Evolutionary conservation across 495 filamentous ascomycete genomes (phyloP).

Genomic region (Extremus antarcticus): DNA sequence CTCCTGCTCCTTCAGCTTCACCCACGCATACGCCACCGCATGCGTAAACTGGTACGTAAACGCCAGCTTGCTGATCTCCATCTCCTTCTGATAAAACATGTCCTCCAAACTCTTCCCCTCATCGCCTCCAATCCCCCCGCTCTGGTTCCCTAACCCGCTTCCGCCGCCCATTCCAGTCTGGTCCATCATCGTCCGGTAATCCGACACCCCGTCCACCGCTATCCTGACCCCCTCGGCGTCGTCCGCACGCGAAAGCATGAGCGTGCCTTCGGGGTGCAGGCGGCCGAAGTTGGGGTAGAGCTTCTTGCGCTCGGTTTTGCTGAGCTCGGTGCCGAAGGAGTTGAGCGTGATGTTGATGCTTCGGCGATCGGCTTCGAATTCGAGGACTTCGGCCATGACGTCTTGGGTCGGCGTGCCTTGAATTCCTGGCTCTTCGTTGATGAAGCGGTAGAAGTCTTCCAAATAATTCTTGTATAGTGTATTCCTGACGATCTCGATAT

Average conservation of each 20-base stretch:
- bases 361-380: conserved; percentile 91
- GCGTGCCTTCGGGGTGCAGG: conserved; percentile 84
- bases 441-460: conserved; percentile 90
- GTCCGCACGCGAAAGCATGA: conserved; percentile 91
- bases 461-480: conserved; percentile 99
- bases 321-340: conserved; percentile 94
- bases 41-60: conserved; percentile 96
- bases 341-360: conserved; percentile 99
- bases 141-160: conserved; percentile 69
- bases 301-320: conserved; percentile 88
- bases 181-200: conserved; percentile 94
- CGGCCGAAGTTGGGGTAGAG: conserved; percentile 85
- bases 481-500: conserved; percentile 98
- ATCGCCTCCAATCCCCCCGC: conserved; percentile 52
- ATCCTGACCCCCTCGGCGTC: conserved; percentile 87
- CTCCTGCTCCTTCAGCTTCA: conserved; percentile 98
- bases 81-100: conserved; percentile 98
- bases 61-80: conserved; percentile 89
- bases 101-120: conserved; percentile 91
- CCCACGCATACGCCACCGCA: conserved; percentile 93
- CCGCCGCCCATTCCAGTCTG: conserved; percentile 75
- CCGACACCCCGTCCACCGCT: conserved; percentile 79
- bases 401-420: conserved; percentile 80
- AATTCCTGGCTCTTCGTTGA: conserved; percentile 76
- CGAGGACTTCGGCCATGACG: conserved; percentile 86